Evolutionary conservation across 805 yeast species (phyloP).

Genomic region (Candida dajiaensis): DNA sequence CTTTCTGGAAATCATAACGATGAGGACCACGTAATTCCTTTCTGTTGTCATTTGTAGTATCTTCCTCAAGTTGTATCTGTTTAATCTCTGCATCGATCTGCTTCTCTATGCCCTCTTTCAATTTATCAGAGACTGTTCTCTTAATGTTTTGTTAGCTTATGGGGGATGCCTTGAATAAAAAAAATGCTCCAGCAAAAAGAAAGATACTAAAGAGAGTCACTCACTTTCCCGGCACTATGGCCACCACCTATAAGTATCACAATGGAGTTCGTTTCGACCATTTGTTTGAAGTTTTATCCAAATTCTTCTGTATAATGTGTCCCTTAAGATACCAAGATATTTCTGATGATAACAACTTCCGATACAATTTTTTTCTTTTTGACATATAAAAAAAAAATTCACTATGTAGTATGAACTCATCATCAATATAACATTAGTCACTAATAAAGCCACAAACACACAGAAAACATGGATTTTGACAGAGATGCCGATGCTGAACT

Average conservation of each 20-base stretch:
- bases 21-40: slow-evolving; percentile 5
- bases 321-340: not conserved
- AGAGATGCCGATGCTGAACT: slow-evolving; percentile 53
- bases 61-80: slow-evolving; percentile 40
- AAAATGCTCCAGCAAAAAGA: not conserved
- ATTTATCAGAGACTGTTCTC: not conserved
- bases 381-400: not conserved
- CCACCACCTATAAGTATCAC: slow-evolving; percentile 57
- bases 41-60: slow-evolving; percentile 20
- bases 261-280: slow-evolving; percentile 6
- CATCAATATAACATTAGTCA: too few relatives aligned
- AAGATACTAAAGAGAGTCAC: too few relatives aligned
- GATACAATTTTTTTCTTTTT: too few relatives aligned
- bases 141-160: not conserved
- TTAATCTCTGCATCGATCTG: slow-evolving; percentile 5
- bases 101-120: not conserved
- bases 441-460: too few relatives aligned
- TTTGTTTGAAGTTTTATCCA: not conserved
- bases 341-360: too few relatives aligned
- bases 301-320: not conserved
- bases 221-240: slow-evolving; percentile 43
- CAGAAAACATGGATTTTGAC: slow-evolving; percentile 46
- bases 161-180: too few relatives aligned
- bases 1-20: slow-evolving; percentile 26
- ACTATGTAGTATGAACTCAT: too few relatives aligned